Conservation (phyloP, 2,329 filamentous ascomycete genomes). For the Calonectria pteridis region DNA sequence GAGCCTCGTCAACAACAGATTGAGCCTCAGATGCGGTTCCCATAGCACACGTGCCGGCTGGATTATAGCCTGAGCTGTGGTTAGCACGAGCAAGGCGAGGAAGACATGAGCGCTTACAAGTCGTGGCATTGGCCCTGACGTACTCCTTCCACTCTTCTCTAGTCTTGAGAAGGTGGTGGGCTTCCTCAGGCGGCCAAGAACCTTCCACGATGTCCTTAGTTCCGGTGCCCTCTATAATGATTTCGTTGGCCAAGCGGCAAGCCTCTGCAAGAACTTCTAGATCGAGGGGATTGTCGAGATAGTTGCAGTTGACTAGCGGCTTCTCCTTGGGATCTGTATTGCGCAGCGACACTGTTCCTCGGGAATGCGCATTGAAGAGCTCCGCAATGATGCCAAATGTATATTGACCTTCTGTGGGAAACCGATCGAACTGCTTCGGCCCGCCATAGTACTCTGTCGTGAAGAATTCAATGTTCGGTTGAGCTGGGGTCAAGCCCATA, state of each 20-base stretch:
- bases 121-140: constrained; percentile 69
- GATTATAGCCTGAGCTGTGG: constrained; percentile 27
- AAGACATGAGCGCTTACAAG: constrained; percentile 53
- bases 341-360: constrained; percentile 65
- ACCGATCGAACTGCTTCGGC: constrained; percentile 67
- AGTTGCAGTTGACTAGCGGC: constrained; percentile 69
- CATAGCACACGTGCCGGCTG: constrained; percentile 48
- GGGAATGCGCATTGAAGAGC: constrained; percentile 67
- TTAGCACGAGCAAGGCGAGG: neutral
- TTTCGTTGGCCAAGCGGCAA: constrained; percentile 70
- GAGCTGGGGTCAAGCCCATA: constrained; percentile 68
- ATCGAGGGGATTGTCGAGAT: constrained; percentile 69
- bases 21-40: constrained; percentile 58
- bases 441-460: constrained; percentile 72
- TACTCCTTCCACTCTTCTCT: constrained; percentile 67
- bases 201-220: constrained; percentile 71
- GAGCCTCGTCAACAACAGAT: constrained; percentile 65
- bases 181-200: constrained; percentile 66
- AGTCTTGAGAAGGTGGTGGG: constrained; percentile 64
- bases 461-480: constrained; percentile 74
- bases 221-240: constrained; percentile 67
- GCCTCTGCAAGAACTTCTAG: constrained; percentile 70
- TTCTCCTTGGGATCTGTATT: constrained; percentile 61
- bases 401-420: constrained; percentile 64
- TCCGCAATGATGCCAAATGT: constrained; percentile 70